Conservation (phyloP, 2,329 filamentous ascomycete species). For the Colletotrichum gigasporum region DNA sequence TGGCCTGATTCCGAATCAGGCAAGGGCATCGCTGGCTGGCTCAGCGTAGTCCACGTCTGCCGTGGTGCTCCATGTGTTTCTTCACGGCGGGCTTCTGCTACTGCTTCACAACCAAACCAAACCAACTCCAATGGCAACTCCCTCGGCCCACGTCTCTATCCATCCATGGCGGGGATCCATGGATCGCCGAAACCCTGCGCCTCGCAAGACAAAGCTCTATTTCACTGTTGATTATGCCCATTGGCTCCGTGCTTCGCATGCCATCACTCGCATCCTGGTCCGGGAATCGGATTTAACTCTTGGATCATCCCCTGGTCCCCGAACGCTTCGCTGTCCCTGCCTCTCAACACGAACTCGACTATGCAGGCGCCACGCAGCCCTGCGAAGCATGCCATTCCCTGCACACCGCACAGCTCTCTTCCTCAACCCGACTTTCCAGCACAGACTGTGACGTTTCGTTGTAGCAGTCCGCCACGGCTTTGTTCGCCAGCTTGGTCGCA, state of each 20-base stretch:
- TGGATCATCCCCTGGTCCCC: background rate
- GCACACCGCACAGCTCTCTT: background rate
- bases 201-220: background rate
- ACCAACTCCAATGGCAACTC: background rate
- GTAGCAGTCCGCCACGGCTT: background rate
- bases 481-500: background rate
- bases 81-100: background rate
- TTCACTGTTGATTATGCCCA: no score
- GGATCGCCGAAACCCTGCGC: slow-evolving; percentile 24
- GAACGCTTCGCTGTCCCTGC: background rate
- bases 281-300: background rate
- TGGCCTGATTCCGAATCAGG: background rate
- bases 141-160: background rate
- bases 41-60: background rate
- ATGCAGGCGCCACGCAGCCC: background rate
- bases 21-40: background rate
- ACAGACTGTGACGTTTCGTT: slow-evolving; percentile 25
- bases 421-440: background rate
- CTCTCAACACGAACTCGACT: background rate
- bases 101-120: background rate
- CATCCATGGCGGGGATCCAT: background rate
- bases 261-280: background rate
- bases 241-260: background rate
- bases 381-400: slow-evolving; percentile 4
- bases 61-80: background rate